These are phyloP conservation scores for Oryza meridionalis DNA, from an alignment of 176 grass and related monocot genomes.

Conservation along the genomic window DNA sequence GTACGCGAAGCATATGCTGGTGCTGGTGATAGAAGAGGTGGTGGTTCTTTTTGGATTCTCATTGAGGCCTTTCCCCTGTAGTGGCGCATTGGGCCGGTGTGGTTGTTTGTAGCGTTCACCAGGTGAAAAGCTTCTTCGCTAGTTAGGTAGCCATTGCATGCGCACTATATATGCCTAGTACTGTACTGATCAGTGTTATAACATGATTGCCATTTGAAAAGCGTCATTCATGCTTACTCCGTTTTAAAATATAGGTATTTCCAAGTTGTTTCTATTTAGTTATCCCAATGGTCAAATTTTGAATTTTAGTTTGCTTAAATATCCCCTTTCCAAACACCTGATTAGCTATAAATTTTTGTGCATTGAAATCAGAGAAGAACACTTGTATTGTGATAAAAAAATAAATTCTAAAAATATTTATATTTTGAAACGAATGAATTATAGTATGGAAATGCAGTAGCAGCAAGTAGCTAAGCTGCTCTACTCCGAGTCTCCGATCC, in stretches of 20 bases:
- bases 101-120: constrained; percentile 41
- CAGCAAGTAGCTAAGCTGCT: background rate
- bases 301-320: too few species aligned
- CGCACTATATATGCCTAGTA: constrained; percentile 21
- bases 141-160: background rate
- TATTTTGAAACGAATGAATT: too few species aligned
- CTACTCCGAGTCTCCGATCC: background rate
- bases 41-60: constrained; percentile 39
- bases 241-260: too few species aligned
- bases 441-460: background rate
- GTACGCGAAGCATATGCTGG: constrained; percentile 37
- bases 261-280: too few species aligned
- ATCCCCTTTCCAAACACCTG: too few species aligned
- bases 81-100: constrained; percentile 36
- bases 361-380: too few species aligned
- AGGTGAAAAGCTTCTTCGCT: constrained; percentile 26
- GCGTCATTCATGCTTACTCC: background rate
- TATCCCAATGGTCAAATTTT: too few species aligned
- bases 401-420: too few species aligned
- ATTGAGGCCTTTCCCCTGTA: constrained; percentile 4
- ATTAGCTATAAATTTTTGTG: too few species aligned
- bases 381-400: too few species aligned
- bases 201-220: constrained; percentile 45
- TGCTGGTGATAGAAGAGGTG: constrained; percentile 33
- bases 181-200: constrained; percentile 23